phyloP scores from a whole-genome alignment of 768 basidiomycete genomes.

The Pleurotus eryngii region DNA sequence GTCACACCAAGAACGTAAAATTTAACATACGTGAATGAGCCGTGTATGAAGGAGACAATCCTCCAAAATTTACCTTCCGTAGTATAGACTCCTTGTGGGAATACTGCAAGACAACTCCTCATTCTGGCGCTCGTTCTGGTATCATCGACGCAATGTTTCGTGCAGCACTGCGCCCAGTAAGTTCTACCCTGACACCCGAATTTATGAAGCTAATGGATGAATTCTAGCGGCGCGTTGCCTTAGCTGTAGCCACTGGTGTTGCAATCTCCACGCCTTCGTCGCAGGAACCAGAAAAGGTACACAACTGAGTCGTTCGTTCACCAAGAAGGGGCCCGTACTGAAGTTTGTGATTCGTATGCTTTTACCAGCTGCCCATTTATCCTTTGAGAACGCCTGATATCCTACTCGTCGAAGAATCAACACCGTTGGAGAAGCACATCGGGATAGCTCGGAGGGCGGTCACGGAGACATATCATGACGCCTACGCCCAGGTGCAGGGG shows the following conservation, averaged over 20 bases:
- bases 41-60: too few species aligned
- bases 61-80: too few species aligned
- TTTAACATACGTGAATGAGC: too few species aligned
- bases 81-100: too few species aligned
- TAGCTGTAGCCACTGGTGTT: neutral
- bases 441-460: conserved; percentile 61
- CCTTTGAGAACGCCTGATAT: conserved; percentile 56
- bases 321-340: too few species aligned
- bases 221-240: neutral
- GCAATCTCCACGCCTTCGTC: neutral
- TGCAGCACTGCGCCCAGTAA: neutral
- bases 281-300: neutral
- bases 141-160: neutral
- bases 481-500: conserved; percentile 65
- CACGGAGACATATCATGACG: conserved; percentile 51
- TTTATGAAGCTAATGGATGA: neutral
- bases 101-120: too few species aligned
- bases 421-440: conserved; percentile 75
- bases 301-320: too few species aligned
- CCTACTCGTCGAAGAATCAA: conserved; percentile 68
- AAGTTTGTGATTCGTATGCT: too few species aligned
- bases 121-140: too few species aligned
- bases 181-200: neutral
- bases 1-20: too few species aligned
- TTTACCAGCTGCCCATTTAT: conserved; percentile 78